Base-by-base conservation (phyloP, 306 rosid genomes). In the Inga laurina region DNA sequence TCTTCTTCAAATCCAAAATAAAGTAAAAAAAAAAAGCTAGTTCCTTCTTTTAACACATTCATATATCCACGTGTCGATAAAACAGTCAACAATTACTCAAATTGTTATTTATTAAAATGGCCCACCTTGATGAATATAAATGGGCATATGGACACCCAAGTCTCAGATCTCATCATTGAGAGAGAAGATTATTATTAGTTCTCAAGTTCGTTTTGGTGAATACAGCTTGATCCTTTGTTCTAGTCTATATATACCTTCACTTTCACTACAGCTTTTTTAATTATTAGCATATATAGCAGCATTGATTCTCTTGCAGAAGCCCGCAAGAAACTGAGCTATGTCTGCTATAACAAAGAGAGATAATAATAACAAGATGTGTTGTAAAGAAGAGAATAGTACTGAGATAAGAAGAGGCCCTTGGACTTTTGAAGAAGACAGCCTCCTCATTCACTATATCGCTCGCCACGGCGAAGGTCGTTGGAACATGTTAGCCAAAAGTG, bases 391-490 rank as follows among this genome's bases (percentile, higher is more conserved):
- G 39, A 43, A 1, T 0, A 22, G 30, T 59, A 8, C 30, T 80
- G 95, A 84, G 49, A 82, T 93, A 27, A 90, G 97, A 86, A 89
- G 93, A 85, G 99, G 99, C 10, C 99, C 99, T 27, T 96, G 99
- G 99, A 94, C 97, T 45, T 90, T 93, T 80, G 97, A 96, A 88
- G 99, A 96, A 89, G 99, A 96, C 72, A 91, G 92, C 64, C 80
- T 88, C 21, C 97, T 96, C 79, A 93, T 87, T 67, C 97, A 93
- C 84, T 90, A 93, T 88, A 93, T 96, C 80, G 83, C 93, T 73
- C 88, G 84, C 73, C 94, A 96, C 78, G 99, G 98, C 0, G 99
- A 96, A 86, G 98, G 99, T 62, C 99, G 94, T 79, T 96, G 99
- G 99, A 96, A 93, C 69, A 79, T 86, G 82, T 82, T 93, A 59